These are phyloP conservation scores for Mortierella sp. DNA, from an alignment of 371 early-diverging fungal species.

Conservation along the genomic window DNA sequence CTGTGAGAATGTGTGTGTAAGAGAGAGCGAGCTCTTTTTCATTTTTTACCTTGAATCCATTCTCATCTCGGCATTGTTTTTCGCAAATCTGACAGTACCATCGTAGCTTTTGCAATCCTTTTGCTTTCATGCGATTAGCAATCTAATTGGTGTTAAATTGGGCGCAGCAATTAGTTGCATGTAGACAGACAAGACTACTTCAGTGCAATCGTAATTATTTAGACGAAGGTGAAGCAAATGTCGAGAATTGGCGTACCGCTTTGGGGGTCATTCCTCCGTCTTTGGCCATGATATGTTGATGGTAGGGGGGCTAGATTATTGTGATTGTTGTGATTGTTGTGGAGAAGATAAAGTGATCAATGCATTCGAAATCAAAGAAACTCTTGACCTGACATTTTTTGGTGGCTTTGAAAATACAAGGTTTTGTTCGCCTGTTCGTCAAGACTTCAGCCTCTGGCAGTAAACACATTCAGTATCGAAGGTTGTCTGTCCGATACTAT, in stretches of 20 bases:
- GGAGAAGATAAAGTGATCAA: not conserved
- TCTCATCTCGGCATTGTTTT: slow-evolving; percentile 94
- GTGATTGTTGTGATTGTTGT: not conserved
- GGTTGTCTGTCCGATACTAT: too few species aligned
- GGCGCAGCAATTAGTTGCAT: not conserved
- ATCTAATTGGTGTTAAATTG: slow-evolving; percentile 49
- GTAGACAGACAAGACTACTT: not conserved
- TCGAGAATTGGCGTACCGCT: slow-evolving; percentile 55
- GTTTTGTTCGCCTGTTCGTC: too few species aligned
- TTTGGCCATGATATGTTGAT: slow-evolving; percentile 72
- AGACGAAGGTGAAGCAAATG: too few species aligned
- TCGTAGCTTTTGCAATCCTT: slow-evolving; percentile 93
- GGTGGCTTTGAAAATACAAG: too few species aligned
- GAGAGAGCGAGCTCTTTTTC: not conserved
- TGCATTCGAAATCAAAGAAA: not conserved
- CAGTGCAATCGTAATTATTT: too few species aligned
- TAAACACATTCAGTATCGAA: too few species aligned
- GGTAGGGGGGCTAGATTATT: not conserved
- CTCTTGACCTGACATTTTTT: too few species aligned
- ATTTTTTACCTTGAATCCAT: slow-evolving; percentile 86
- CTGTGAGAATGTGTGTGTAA: not conserved
- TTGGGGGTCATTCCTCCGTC: slow-evolving; percentile 85
- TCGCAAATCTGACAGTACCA: slow-evolving; percentile 98
- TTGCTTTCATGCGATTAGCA: slow-evolving; percentile 90
- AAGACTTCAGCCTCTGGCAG: too few species aligned